These are phyloP conservation scores for Cantharellus anzutake DNA, from an alignment of 768 basidiomycete species.

Conservation along the genomic window DNA sequence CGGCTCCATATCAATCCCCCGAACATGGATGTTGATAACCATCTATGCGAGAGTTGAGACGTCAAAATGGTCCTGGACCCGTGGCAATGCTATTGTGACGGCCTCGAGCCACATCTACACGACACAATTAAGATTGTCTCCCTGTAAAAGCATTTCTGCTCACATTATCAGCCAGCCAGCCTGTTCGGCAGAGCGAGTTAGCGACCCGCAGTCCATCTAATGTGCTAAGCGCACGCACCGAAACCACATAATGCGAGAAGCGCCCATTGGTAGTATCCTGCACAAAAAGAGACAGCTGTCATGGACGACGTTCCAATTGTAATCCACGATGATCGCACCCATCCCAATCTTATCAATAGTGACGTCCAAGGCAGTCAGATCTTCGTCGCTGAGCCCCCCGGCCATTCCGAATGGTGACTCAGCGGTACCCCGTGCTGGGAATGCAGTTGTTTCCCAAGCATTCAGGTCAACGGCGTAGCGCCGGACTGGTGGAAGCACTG, in stretches of 20 bases:
- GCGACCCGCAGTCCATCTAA: background rate
- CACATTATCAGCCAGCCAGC: conserved; percentile 91
- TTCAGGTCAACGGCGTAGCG: no score
- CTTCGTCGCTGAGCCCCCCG: background rate
- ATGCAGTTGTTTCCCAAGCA: no score
- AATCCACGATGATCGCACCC: conserved; percentile 26
- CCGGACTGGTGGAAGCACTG: no score
- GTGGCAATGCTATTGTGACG: conserved; percentile 82
- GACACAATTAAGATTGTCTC: conserved; percentile 4
- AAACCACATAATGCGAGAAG: conserved; percentile 72
- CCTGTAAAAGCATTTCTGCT: conserved; percentile 9
- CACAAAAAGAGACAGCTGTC: background rate
- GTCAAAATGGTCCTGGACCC: conserved; percentile 77
- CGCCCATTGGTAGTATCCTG: conserved; percentile 65
- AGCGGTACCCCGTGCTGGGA: no score
- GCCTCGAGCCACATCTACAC: conserved; percentile 86
- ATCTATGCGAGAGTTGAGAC: conserved; percentile 46
- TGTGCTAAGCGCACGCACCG: conserved; percentile 31
- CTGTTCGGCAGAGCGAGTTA: conserved; percentile 20
- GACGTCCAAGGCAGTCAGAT: conserved; percentile 34
- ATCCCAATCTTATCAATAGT: conserved; percentile 85
- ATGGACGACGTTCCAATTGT: background rate
- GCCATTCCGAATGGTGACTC: no score
- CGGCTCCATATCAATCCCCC: conserved; percentile 70
- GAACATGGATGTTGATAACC: conserved; percentile 76